Base-by-base conservation (phyloP, 805 yeast genomes). In the Metschnikowia chrysomelidarum region DNA sequence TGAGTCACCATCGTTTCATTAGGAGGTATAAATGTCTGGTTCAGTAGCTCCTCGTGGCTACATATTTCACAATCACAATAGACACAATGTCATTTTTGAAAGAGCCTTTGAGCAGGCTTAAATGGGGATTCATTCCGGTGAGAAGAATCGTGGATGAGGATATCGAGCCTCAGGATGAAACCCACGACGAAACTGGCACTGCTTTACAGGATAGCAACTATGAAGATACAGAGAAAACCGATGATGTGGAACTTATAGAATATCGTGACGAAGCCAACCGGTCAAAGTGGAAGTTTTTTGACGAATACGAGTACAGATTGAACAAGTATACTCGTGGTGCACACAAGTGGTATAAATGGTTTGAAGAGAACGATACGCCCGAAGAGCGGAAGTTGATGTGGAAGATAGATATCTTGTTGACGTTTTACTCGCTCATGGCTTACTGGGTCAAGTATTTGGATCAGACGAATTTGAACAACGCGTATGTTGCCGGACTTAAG, bases 181-280 rank as follows among this genome's bases (percentile, higher is more conserved):
- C 5, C 14, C 15, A 32, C 8, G 28, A 26, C n/a, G n/a, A n/a
- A n/a, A n/a, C 27, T 11, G 27, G 24, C 10, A 32, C n/a, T 4
- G 39, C 40, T 2, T 28, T 44, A 18, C 47, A 44, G 30, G 41
- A 34, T 12, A 32, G 37, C 32, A 44, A 41, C 27, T 44, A 38
- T 35, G 48, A 42, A 19, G 21, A 27, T 12, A 6, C 8, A 9
- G 21, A 20, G 11, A 28, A 31, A 4, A 17, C 27, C 7, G 29
- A 2, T 7, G 30, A 30, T 1, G 17, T 27, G 9, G 38, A 19
- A 11, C 19, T 30, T 6, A 33, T 50, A 26, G 78, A 73, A 48
- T 69, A 66, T 47, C 58, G 79, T 41, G 80, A 75, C 48, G 80
- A 74, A 48, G 76, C 76, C 6, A 51, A 69, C 41, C 62, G 78